Evolutionary conservation across 371 early-diverging fungal species (phyloP).

Genomic region (Chytridiales sp.): DNA sequence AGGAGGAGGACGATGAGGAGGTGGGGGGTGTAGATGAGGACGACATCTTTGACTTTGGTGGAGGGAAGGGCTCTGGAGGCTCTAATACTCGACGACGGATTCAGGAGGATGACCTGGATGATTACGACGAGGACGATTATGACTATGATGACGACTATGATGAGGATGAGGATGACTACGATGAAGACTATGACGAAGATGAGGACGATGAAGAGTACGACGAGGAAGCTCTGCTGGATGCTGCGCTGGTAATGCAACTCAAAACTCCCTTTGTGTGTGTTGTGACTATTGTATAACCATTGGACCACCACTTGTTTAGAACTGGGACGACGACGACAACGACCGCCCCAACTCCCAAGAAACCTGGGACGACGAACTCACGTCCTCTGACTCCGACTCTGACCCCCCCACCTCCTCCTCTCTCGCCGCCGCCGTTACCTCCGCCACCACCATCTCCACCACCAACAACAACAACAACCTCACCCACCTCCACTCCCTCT

Average conservation of each 20-base stretch:
- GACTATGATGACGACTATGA: constrained; percentile 12
- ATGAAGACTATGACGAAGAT: constrained; percentile 20
- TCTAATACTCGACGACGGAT: not conserved
- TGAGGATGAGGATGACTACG: constrained; percentile 13
- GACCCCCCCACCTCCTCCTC: constrained; percentile 21
- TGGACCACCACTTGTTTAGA: too few species aligned
- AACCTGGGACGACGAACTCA: constrained; percentile 27
- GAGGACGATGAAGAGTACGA: constrained; percentile 13
- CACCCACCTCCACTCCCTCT: too few species aligned
- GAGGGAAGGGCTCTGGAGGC: not conserved
- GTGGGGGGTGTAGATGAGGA: not conserved
- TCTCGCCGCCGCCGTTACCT: constrained; percentile 2
- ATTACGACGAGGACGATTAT: constrained; percentile 13
- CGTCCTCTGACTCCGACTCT: constrained; percentile 28
- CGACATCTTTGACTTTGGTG: not conserved
- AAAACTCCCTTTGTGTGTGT: not conserved
- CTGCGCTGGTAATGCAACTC: constrained; percentile 16
- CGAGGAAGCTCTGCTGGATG: constrained; percentile 14
- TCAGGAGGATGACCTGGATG: constrained; percentile 7
- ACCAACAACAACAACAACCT: too few species aligned
- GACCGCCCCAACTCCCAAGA: not conserved
- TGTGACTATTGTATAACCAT: constrained; percentile 8
- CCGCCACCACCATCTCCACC: constrained; percentile 5
- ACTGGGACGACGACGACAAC: not conserved
- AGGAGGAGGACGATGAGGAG: not conserved